Evolutionary conservation across 805 yeast species (phyloP), one percentile per base, ranked within the genome.

Genomic region (Wickerhamiella lipophila): DNA sequence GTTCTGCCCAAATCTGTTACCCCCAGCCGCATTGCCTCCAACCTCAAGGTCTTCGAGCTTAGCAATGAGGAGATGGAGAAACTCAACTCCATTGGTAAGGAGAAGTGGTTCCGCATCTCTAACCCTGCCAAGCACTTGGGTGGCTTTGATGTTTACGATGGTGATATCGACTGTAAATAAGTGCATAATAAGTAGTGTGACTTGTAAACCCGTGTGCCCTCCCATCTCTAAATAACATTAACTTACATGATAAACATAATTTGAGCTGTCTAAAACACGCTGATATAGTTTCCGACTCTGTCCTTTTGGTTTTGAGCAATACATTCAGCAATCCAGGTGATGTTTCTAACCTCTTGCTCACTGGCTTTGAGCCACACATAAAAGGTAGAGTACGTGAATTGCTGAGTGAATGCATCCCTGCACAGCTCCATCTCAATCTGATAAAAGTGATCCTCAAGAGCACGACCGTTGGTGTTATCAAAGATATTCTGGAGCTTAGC

Each of bases 261-360:
- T 8, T 6, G 7, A 29, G 15, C 13, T 22, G 29, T 11, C 53
- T 69, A 87, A 58, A 80, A 86, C 36, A 89, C 96, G 40, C 94
- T 72, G 52, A 94, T 87, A 64, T 87, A 94, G 65, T 84, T 85
- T 59, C 82, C 80, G 56, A 92, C 85, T 65, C 96, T 78, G 63
- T 85, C 94, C 70, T 87, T 85, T 73, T 92, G 99, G 64, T 87
- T 88, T 67, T 94, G 98, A 27, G 97, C 96, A 69, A 92, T 92
- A 72, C 99, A 92, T 70, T 92, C 99, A 45, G 97, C 95, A 50
- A 92, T 89, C 99, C 99, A 92, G n/a, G 97, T 86, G 56, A 92
- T 82, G 65, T 92, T 92, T 67, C 98, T 77, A 52, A 94, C 78
- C 67, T 92, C 99, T 68, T 94, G 98, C 67, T 92, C 98, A 61